Base-by-base conservation (phyloP, 306 rosid genomes). In the Cucumis melo region DNA sequence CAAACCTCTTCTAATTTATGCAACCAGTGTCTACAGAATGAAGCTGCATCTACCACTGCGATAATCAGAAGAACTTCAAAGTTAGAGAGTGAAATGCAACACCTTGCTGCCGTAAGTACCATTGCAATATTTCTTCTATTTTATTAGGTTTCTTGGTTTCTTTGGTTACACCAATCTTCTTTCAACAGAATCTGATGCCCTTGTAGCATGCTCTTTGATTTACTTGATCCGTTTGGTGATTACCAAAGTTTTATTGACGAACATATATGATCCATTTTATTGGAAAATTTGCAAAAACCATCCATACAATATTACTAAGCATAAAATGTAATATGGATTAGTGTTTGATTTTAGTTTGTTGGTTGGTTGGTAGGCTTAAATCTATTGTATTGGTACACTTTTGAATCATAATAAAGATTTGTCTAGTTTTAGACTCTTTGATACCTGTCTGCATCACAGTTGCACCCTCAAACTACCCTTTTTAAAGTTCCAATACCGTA, bases 41-140 rank as follows among this genome's bases (percentile, higher is more conserved):
- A 80, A 78, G 83, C 78, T 78, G 91, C 88, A 27, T 87, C 96
- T 27, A 87, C 91, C 2, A 79, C 90, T n/a, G 89, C 90, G 32
- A 76, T 93, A 81, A 83, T 85, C 61, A 74, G 86, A 78, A 88
- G 87, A 84, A 91, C 96, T 62, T 90, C 98, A 3, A 88, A 88
- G 80, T 76, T 85, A 86, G 98, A 93, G 85, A 86, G 83, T 79
- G 97, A 91, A 85, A 91, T 86, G 96, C 97, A 87, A 80, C 96
- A 91, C 77, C 97, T 93, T 75, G 88, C 89, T 78, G 84, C 93
- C 74, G 98, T 92, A 82, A 90, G 94, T 83, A 77, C 54, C 55
- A 16, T 50, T 23, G 21, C 10, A 46, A 13, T 48, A 60, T 39
- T 39, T 50, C 50, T 20, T 58, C 76, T 51, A 24, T 44, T 61